Conservation (phyloP, 164 flowering plant genomes). For the Tinospora cordifolia region DNA sequence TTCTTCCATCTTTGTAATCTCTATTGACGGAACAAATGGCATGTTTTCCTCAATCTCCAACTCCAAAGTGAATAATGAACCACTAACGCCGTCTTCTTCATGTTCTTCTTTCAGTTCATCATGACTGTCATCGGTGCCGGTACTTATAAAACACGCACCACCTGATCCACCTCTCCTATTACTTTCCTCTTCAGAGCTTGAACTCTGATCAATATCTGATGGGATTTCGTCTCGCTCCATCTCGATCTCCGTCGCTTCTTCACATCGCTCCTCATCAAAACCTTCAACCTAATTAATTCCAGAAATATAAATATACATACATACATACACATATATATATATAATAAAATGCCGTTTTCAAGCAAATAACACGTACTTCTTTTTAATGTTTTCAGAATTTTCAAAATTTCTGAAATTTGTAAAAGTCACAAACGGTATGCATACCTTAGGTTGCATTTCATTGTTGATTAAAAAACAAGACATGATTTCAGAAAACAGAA, state of each 20-base stretch:
- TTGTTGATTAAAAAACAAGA: too few relatives aligned
- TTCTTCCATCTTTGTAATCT: conserved; percentile 10
- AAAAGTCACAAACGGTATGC: too few relatives aligned
- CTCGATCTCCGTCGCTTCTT: background rate
- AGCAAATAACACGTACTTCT: too few relatives aligned
- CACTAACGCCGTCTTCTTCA: background rate
- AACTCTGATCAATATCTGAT: background rate
- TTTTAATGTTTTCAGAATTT: too few relatives aligned
- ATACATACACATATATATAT: background rate
- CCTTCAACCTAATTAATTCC: background rate
- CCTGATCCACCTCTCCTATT: too few relatives aligned
- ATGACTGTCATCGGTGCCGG: too few relatives aligned
- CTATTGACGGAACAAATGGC: conserved; percentile 17
- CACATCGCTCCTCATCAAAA: background rate
- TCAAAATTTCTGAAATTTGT: too few relatives aligned
- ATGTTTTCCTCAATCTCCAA: background rate
- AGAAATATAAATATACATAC: background rate
- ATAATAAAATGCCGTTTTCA: too few relatives aligned
- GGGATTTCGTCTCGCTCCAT: background rate
- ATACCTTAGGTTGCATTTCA: too few relatives aligned
- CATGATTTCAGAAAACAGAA: too few relatives aligned
- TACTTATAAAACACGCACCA: too few relatives aligned
- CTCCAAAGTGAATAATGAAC: background rate
- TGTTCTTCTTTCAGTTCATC: background rate
- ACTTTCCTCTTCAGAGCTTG: too few relatives aligned